Conservation (phyloP, 306 rosid genomes). For the Vigna trinervia region DNA sequence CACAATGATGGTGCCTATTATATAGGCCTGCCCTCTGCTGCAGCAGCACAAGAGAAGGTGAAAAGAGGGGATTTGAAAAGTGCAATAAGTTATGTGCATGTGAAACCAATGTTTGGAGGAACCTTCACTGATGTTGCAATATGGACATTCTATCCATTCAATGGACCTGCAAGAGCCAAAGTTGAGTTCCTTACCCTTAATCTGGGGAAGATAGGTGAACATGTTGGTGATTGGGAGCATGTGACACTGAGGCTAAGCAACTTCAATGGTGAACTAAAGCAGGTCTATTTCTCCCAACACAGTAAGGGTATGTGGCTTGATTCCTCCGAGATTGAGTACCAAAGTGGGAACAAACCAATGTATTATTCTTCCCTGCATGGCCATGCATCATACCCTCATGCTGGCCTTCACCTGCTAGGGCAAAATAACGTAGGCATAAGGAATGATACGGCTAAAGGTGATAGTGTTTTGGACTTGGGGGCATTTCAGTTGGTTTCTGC, state of each 20-base stretch:
- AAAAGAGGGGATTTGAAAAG: conserved; percentile 61
- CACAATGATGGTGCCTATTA: conserved; percentile 72
- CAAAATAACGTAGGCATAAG: conserved; percentile 53
- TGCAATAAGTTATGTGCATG: conserved; percentile 57
- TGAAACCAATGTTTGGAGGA: conserved; percentile 79
- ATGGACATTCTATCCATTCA: conserved; percentile 87
- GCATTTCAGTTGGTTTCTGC: conserved; percentile 54
- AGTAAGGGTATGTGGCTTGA: conserved; percentile 72
- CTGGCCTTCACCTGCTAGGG: conserved; percentile 64
- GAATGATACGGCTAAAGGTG: conserved; percentile 62
- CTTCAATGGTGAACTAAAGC: conserved; percentile 65
- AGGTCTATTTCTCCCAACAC: conserved; percentile 69
- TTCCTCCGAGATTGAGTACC: conserved; percentile 62
- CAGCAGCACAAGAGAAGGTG: conserved; percentile 56
- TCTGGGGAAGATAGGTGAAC: conserved; percentile 72
- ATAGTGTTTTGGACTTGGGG: conserved; percentile 49
- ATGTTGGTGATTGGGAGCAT: conserved; percentile 91
- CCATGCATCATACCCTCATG: conserved; percentile 68
- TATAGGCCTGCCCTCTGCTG: conserved; percentile 67
- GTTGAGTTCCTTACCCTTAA: conserved; percentile 52
- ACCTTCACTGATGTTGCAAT: conserved; percentile 70
- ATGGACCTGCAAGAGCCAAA: conserved; percentile 76
- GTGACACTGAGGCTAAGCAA: conserved; percentile 80
- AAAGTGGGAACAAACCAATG: conserved; percentile 44
- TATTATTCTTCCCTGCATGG: conserved; percentile 71